phyloP scores from a whole-genome alignment of 495 filamentous ascomycete species.

The Halenospora varia region DNA sequence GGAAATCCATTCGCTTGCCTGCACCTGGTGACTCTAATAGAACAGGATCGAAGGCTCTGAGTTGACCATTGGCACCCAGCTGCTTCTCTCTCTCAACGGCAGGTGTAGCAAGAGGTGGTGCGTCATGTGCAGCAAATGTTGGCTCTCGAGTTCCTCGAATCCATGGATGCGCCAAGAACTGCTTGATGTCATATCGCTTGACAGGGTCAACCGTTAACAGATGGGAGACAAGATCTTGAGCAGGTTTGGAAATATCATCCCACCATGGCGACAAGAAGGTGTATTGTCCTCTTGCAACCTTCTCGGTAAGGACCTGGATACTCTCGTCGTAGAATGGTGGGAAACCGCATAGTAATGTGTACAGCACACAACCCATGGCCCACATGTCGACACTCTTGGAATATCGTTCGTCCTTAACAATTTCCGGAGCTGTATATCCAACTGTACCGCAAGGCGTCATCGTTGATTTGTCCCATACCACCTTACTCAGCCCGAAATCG shows the following conservation, averaged over 20 bases:
- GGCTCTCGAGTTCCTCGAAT: slow-evolving; percentile 72
- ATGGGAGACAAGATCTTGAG: slow-evolving; percentile 91
- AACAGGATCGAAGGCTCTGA: slow-evolving; percentile 54
- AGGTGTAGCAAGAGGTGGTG: slow-evolving; percentile 72
- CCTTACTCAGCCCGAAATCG: slow-evolving; percentile 95
- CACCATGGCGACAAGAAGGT: slow-evolving; percentile 99
- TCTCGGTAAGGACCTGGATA: slow-evolving; percentile 94
- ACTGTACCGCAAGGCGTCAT: slow-evolving; percentile 99
- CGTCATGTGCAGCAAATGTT: slow-evolving; percentile 68
- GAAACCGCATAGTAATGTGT: slow-evolving; percentile 95
- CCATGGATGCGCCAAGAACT: slow-evolving; percentile 93
- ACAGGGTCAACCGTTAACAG: slow-evolving; percentile 90
- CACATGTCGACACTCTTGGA: slow-evolving; percentile 99
- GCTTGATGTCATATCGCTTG: slow-evolving; percentile 80
- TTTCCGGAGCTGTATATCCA: slow-evolving; percentile 98
- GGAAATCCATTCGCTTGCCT: slow-evolving; percentile 76
- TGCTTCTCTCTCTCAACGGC: slow-evolving; percentile 48
- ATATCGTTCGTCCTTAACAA: slow-evolving; percentile 97
- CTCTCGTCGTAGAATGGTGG: slow-evolving; percentile 98
- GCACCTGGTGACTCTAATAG: slow-evolving; percentile 52
- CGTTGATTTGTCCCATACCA: slow-evolving; percentile 98
- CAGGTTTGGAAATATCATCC: slow-evolving; percentile 96
- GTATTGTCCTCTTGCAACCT: slow-evolving; percentile 94
- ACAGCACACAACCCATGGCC: slow-evolving; percentile 95
- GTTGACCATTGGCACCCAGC: slow-evolving; percentile 33